A percentile compares a stretch with the other conserved stretches of the same genome.
Evolutionary conservation across 192 early-diverging fungal genomes (phyloP).

Genomic region (Backusella psychrophila): DNA sequence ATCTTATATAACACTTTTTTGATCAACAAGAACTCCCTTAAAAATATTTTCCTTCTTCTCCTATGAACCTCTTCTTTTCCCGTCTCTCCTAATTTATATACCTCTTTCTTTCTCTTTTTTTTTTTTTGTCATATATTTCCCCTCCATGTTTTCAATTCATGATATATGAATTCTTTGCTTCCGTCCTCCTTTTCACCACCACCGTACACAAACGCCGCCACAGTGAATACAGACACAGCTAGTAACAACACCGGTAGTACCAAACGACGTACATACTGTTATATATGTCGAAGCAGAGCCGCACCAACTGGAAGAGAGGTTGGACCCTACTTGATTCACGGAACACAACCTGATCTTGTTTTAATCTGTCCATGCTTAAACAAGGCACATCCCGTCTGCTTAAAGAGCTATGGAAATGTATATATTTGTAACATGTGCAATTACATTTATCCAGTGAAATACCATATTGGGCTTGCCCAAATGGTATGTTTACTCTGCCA

Average conservation of each 20-base stretch:
- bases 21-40: background rate
- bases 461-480: background rate
- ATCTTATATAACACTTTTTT: background rate
- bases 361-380: background rate
- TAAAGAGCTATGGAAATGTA: background rate
- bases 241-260: background rate
- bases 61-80: background rate
- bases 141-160: conserved; percentile 7
- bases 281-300: background rate
- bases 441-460: background rate
- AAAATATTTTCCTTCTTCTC: background rate
- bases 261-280: background rate
- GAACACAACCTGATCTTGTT: conserved; percentile 2
- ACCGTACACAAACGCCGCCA: conserved; percentile 6
- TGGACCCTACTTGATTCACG: conserved; percentile 15
- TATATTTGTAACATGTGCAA: conserved; percentile 1
- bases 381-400: background rate
- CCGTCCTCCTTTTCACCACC: background rate
- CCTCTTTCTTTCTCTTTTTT: background rate
- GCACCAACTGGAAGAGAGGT: background rate
- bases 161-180: conserved; percentile 4
- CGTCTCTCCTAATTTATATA: background rate
- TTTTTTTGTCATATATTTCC: background rate
- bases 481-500: background rate
- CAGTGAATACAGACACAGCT: background rate